Conservation (phyloP, 371 early-diverging fungal species). For the Dichotomocladium elegans region DNA sequence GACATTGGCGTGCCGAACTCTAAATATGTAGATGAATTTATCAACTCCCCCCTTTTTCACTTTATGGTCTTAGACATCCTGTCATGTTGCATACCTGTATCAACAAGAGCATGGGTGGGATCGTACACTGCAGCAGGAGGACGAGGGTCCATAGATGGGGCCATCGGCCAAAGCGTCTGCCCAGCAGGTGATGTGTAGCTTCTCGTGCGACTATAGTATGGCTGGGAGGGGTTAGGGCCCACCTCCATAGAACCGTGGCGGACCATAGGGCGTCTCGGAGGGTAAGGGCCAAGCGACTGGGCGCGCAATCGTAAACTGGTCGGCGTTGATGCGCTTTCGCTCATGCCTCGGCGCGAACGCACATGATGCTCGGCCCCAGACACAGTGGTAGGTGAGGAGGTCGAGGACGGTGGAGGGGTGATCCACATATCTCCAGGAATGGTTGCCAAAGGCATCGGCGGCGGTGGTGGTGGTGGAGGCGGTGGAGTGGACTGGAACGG, state of each 20-base stretch:
- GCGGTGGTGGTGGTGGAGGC: constrained; percentile 7
- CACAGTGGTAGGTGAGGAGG: constrained; percentile 19
- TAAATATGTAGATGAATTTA: not conserved
- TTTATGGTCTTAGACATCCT: too few relatives aligned
- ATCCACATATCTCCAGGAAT: not conserved
- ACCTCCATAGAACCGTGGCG: constrained; percentile 8
- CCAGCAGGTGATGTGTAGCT: constrained; percentile 17
- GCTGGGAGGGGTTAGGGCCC: not conserved
- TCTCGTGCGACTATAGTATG: constrained; percentile 12
- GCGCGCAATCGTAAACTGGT: constrained; percentile 25
- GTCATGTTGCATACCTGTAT: too few relatives aligned
- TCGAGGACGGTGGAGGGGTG: constrained; percentile 23
- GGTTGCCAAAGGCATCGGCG: constrained; percentile 8
- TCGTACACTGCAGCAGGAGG: too few relatives aligned
- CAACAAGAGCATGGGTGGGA: too few relatives aligned
- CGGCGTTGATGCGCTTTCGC: constrained; percentile 10
- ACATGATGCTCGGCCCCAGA: not conserved
- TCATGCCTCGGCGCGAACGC: not conserved
- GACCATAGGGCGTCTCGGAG: constrained; percentile 4
- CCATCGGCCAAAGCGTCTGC: constrained; percentile 8
- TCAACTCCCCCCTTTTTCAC: too few relatives aligned
- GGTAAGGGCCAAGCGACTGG: constrained; percentile 36
- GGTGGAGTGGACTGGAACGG: not conserved
- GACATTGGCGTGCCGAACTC: constrained; percentile 24
- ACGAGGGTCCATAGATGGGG: too few relatives aligned